These are phyloP conservation scores for Straminergon stramineum DNA, from an alignment of 225 moss, liverwort and hornwort genomes.

Conservation along the genomic window DNA sequence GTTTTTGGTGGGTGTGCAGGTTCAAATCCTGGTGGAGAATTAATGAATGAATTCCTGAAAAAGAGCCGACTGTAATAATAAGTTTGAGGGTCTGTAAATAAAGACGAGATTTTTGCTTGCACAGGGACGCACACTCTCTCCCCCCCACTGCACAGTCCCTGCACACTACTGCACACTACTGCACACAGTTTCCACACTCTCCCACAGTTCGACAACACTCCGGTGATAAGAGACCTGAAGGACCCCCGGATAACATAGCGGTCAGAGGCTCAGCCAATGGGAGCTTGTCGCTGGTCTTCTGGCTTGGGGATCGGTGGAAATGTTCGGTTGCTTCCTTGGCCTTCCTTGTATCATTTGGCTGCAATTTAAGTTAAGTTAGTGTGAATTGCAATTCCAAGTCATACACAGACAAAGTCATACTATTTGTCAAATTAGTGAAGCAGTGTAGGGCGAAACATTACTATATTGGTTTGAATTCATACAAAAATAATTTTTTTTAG, in stretches of 20 bases:
- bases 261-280: background rate
- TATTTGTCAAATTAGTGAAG: background rate
- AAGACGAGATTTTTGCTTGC: background rate
- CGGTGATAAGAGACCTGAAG: background rate
- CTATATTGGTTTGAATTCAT: background rate
- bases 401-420: background rate
- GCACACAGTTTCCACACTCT: slow-evolving; percentile 16
- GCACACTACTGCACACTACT: slow-evolving; percentile 11
- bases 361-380: background rate
- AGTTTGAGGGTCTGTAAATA: background rate
- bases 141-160: background rate
- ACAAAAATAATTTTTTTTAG: background rate
- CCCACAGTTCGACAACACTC: slow-evolving; percentile 3
- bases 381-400: background rate
- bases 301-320: background rate
- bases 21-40: background rate
- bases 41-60: background rate
- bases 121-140: slow-evolving; percentile 1
- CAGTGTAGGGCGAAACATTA: background rate
- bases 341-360: background rate
- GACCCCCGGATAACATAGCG: background rate
- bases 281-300: background rate
- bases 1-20: background rate
- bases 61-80: background rate
- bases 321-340: background rate